phyloP scores from a whole-genome alignment of 176 grass and related monocot genomes.

The Thinopyrum elongatum region DNA sequence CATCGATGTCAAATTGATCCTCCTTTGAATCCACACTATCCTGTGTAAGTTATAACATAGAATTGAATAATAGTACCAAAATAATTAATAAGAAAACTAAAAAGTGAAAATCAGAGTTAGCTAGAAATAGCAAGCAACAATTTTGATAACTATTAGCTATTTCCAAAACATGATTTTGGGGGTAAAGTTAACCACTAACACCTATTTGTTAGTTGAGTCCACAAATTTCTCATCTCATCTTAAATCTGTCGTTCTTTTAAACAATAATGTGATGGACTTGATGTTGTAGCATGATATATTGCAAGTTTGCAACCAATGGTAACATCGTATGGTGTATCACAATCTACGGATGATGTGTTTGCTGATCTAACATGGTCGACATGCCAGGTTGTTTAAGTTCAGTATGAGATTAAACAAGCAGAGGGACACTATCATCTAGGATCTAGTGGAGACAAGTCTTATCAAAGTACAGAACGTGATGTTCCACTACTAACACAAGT shows the following conservation, averaged over 20 bases:
- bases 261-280: too few relatives aligned
- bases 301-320: neutral
- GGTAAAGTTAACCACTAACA: neutral
- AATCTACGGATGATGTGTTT: neutral
- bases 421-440: neutral
- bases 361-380: neutral
- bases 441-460: neutral
- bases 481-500: neutral
- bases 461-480: neutral
- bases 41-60: neutral
- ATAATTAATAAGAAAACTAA: neutral
- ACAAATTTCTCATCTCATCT: too few relatives aligned
- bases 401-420: neutral
- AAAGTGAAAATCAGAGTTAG: neutral
- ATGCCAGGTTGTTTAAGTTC: neutral
- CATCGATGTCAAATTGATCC: neutral
- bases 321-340: neutral
- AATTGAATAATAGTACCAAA: neutral
- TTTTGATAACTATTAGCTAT: neutral
- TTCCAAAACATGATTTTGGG: neutral
- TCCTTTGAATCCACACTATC: constrained; percentile 23
- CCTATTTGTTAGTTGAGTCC: neutral
- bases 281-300: neutral
- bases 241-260: too few relatives aligned
- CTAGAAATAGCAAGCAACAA: neutral